phyloP scores from a whole-genome alignment of 306 rosid genomes.

The Begonia loranthoides region DNA sequence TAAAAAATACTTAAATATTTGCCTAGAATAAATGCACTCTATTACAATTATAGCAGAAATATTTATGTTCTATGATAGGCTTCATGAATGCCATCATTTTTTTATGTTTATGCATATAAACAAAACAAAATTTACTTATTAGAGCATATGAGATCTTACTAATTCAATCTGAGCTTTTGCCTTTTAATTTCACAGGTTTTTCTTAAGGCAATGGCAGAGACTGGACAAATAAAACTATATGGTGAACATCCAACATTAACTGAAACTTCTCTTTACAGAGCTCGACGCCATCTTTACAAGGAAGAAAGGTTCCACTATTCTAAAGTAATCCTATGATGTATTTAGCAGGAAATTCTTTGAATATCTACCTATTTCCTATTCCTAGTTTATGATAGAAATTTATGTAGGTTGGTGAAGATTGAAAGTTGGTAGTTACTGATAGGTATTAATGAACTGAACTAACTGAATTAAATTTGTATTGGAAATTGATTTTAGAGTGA shows the following conservation, averaged over 20 bases:
- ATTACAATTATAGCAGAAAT: not conserved
- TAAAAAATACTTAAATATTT: too few species aligned
- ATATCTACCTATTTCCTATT: too few species aligned
- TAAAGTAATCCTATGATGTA: not conserved
- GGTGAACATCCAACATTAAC: conserved; percentile 82
- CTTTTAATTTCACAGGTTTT: conserved; percentile 49
- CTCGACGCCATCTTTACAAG: conserved; percentile 84
- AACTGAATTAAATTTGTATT: not conserved
- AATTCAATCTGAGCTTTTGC: conserved; percentile 6
- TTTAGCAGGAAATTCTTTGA: too few species aligned
- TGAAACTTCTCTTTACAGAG: conserved; percentile 86
- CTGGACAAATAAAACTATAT: conserved; percentile 75
- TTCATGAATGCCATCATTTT: not conserved
- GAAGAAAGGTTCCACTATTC: conserved; percentile 62
- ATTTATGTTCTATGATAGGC: not conserved
- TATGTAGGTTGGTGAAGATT: conserved; percentile 8
- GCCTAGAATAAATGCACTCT: too few species aligned
- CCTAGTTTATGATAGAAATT: too few species aligned
- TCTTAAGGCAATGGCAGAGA: conserved; percentile 96
- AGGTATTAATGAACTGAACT: too few species aligned
- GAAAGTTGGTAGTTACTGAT: not conserved
- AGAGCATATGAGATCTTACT: conserved; percentile 2
- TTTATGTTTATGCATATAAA: not conserved
- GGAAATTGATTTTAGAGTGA: not conserved
- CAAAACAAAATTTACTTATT: not conserved